Evolutionary conservation across 1,284 basidiomycete genomes (phyloP), one percentile per base, ranked within the genome.

Genomic region (Boletellus deceptivus): DNA sequence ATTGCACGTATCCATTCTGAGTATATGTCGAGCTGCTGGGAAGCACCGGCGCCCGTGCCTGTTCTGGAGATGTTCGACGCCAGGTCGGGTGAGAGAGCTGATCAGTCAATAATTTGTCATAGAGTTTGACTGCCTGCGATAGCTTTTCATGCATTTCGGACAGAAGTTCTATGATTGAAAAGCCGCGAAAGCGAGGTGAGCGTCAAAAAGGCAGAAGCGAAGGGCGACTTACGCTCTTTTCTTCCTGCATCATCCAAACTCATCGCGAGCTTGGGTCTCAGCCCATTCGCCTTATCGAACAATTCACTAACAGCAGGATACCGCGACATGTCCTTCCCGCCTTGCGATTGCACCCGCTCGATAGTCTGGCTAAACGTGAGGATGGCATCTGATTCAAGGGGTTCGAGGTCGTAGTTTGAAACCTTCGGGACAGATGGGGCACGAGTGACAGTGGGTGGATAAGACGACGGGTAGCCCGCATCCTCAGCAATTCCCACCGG

Each of bases 61-160:
- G 60, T 43, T 68, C 64, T 5, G 48, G 25, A 43, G 66, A 49
- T 11, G 53, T 37, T 40, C 80, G 74, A 31, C 55, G 64, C 84
- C 87, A 88, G 31, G 79, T 71, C 3, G 86, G 85, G 40, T 82
- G 83, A 10, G 82, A 76, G 3, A 94, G 74, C 60, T 97, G 94
- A 49, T 92, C 83, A 33, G 93, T 93, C 41, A 97, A 74, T 14
- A 97, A 75, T 48, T 85, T 80, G 61, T 97, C 93, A 67, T 97
- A 98, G 3, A 96, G 73, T 58, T 88, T 87, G 40, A 98, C 93
- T 0, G 92, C 93, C 68, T 96, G 84, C 0, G 91, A 90, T 3
- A 98, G 75, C 68, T 97, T 95, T 53, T 89, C 88, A 63, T 98
- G 91, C 93, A 98, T 97, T 46, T 95, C 92, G 8, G 83, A 76